Percentiles rank a stretch among this genome's conserved stretches.
Evolutionary conservation across 345 rosid genomes (phyloP).

Genomic region (thale cress (Arabidopsis thaliana)): DNA sequence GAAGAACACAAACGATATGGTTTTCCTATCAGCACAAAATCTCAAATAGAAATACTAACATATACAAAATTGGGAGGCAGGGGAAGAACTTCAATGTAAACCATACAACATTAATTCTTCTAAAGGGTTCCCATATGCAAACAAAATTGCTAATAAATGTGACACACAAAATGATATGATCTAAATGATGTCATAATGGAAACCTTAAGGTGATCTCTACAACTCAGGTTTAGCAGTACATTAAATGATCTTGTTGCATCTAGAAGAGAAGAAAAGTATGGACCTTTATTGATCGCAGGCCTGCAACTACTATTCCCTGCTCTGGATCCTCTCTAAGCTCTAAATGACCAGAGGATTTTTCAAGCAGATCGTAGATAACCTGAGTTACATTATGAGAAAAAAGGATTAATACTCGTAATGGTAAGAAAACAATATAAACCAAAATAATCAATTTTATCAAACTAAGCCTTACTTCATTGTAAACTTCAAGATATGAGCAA

Average conservation of each 20-base stretch:
- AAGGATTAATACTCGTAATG: neutral
- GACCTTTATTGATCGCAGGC: constrained; percentile 89
- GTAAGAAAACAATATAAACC: constrained; percentile 8
- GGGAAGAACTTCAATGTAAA: neutral
- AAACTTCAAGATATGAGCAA: constrained; percentile 96
- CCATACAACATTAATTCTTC: neutral
- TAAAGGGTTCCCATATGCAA: too few relatives aligned
- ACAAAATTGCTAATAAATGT: too few relatives aligned
- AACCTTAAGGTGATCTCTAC: neutral
- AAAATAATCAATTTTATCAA: neutral
- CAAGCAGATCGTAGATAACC: constrained; percentile 96
- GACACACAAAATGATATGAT: too few relatives aligned
- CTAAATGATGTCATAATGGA: too few relatives aligned
- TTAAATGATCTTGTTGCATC: neutral
- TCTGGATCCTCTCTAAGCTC: constrained; percentile 99
- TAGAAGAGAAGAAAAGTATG: constrained; percentile 28
- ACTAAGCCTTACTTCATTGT: constrained; percentile 72
- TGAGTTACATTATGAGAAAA: constrained; percentile 42
- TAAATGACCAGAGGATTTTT: constrained; percentile 86
- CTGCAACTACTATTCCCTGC: constrained; percentile 87
- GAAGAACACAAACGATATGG: too few relatives aligned
- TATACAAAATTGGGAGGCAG: neutral
- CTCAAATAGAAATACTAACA: neutral
- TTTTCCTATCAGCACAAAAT: neutral
- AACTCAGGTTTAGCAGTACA: neutral